Base-by-base conservation (phyloP, 2,329 filamentous ascomycete genomes). In the Aspergillus niger region DNA sequence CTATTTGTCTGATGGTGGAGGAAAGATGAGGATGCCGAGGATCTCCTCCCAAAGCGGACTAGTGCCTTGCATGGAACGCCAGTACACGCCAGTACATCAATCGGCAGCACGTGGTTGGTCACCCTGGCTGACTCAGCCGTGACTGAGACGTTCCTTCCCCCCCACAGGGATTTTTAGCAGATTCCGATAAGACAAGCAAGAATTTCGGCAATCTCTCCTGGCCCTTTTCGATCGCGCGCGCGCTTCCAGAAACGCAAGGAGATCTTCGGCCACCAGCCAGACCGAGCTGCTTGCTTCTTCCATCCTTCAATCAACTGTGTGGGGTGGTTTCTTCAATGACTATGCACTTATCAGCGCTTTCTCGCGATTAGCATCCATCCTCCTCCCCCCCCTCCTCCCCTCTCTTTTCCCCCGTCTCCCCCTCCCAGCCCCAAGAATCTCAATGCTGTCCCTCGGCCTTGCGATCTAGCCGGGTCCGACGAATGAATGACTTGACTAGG, bases 401-500 rank as follows among this genome's bases (percentile, higher is more conserved):
- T 36, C 32, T 13, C 32, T 36, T 13, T 36, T 6, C 11, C 32
- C 32, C 32, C 32, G 11, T 36, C 4, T 36, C 11, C 32, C 32
- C 32, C 32, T 36, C 32, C 32, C 32, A 13, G 32, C 11, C 32
- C 32, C 11, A 11, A 15, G 32, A 36, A 22, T 20, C n/a, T 20
- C 51, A 53, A 53, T 53, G 51, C 51, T 43, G 10, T 10, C 22
- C 50, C 17, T 39, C 41, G 41, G 41, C 38, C 36, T 39, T 28
- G 28, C 20, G 32, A 53, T 53, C 24, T 53, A 53, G 50, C 50
- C 32, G 50, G 51, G 51, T 41, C 22, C 36, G 15, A 39, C 50
- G 36, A 38, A 10, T 43, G 41, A 20, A 44, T 44, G 41, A 44
- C 41, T 44, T 44, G 41, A 5, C 11, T 44, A 15, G 41, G 10